phyloP scores from a whole-genome alignment of 192 early-diverging fungal species.

The Backusella sp. region DNA sequence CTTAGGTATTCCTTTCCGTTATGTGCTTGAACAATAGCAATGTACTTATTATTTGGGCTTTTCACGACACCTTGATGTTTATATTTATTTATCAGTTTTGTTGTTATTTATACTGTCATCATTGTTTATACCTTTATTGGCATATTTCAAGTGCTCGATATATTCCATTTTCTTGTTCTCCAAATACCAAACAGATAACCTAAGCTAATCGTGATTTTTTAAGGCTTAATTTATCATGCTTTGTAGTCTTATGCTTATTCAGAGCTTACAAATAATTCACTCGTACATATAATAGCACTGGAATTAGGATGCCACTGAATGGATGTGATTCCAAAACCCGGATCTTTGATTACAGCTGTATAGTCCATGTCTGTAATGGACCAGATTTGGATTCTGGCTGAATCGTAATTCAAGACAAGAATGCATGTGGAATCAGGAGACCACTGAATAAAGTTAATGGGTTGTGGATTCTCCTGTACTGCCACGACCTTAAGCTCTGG shows the following conservation, averaged over 20 bases:
- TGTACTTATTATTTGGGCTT: slow-evolving; percentile 61
- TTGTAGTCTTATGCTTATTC: slow-evolving; percentile 14
- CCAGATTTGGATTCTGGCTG: slow-evolving; percentile 52
- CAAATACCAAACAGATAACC: slow-evolving; percentile 70
- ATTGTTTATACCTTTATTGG: slow-evolving; percentile 45
- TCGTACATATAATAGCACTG: slow-evolving; percentile 19
- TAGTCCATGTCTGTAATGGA: slow-evolving; percentile 58
- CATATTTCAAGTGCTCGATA: slow-evolving; percentile 70
- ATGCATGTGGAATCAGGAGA: slow-evolving; percentile 64
- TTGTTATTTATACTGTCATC: neutral
- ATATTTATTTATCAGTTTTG: neutral
- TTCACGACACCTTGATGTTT: slow-evolving; percentile 46
- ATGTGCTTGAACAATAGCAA: slow-evolving; percentile 55
- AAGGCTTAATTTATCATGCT: neutral
- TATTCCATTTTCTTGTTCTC: slow-evolving; percentile 49
- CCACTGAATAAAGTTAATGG: slow-evolving; percentile 63
- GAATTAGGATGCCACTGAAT: slow-evolving; percentile 14
- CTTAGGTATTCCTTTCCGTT: slow-evolving; percentile 65
- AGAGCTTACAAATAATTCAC: slow-evolving; percentile 10
- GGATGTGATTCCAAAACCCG: slow-evolving; percentile 37
- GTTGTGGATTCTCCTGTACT: slow-evolving; percentile 49
- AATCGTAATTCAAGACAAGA: slow-evolving; percentile 46
- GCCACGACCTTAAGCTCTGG: slow-evolving; percentile 60
- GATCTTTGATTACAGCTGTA: slow-evolving; percentile 54
- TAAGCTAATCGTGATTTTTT: slow-evolving; percentile 35